Base-by-base conservation (phyloP, 352 stramenopile species). In the Phytophthora pini region DNA sequence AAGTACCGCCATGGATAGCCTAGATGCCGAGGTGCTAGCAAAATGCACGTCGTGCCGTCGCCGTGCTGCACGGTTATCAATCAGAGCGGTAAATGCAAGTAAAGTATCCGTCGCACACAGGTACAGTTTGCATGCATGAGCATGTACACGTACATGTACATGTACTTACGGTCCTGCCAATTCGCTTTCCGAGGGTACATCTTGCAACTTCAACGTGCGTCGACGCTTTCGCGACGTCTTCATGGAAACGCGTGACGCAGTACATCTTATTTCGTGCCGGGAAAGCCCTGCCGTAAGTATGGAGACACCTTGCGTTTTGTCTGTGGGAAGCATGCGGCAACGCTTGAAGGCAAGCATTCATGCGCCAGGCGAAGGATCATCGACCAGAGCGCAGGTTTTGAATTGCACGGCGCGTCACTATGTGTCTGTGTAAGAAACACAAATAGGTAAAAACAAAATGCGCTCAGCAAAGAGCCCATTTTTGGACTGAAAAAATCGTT, bases 1-100 rank as follows among this genome's bases (percentile, higher is more conserved):
- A 53, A 38, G 26, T 56, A 56, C 49, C 32, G 51, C 50, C 5
- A 48, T 67, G 59, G 58, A 65, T 56, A 67, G 51, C 32, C 50
- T 44, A 43, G 26, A n/a, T 46, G 12, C 17, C 29, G 29, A 32
- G 31, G 31, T 36, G 31, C 10, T 29, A 50, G n/a, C 29, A 59
- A 40, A 24, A 40, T 60, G 27, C 12, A 32, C 26, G 29, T 44
- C 27, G 38, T 43, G 8, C 34, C 13, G 20, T 27, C 17, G 20
- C 15, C 41, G 41, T 12, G 6, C n/a, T 36, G 31, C 31, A 9
- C 11, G 31, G 31, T 36, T 36, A 36, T 49, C 44, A 29, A 34
- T 0, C 22, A 12, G 5, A 26, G 24, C 24, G 24, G 24, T 26
- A 2, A 4, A 26, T 26, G 24, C 24, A 26, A 26, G 24, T 2